These are phyloP conservation scores for Arxiozyma telluris DNA, from an alignment of 1,139 yeast species.

Conservation along the genomic window DNA sequence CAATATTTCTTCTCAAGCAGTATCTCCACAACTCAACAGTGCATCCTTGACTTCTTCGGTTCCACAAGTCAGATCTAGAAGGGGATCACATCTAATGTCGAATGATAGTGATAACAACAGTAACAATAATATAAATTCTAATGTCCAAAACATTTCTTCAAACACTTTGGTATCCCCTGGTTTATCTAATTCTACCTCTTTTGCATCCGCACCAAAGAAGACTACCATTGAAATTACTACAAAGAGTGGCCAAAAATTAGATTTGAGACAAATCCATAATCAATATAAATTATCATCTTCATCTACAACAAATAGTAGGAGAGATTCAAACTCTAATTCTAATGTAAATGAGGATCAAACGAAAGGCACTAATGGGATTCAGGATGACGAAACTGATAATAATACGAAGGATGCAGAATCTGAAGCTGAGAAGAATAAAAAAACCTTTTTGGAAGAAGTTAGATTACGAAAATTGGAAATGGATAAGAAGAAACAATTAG, in stretches of 20 bases:
- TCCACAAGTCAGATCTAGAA: not conserved
- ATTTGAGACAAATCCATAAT: constrained; percentile 21
- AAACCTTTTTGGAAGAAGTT: constrained; percentile 20
- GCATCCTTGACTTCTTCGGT: not conserved
- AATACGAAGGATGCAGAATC: not conserved
- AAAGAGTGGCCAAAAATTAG: constrained; percentile 28
- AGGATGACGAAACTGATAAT: not conserved
- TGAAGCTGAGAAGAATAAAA: constrained; percentile 14
- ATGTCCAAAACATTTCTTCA: not conserved
- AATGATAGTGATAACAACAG: not conserved
- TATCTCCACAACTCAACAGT: not conserved
- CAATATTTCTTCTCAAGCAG: not conserved
- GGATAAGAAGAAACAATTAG: constrained; percentile 15
- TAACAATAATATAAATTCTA: not conserved
- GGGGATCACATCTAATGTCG: constrained; percentile 10
- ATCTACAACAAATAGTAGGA: not conserved
- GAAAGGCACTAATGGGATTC: not conserved
- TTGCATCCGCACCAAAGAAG: constrained; percentile 11
- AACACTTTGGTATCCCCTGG: constrained; percentile 2
- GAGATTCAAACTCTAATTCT: not conserved
- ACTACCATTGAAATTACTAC: constrained; percentile 30
- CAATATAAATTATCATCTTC: constrained; percentile 1
- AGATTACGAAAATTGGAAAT: constrained; percentile 19
- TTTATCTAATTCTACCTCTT: constrained; percentile 5
- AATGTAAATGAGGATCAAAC: not conserved